phyloP scores from a whole-genome alignment of 371 early-diverging fungal species.

The Nematocida homosporus region DNA sequence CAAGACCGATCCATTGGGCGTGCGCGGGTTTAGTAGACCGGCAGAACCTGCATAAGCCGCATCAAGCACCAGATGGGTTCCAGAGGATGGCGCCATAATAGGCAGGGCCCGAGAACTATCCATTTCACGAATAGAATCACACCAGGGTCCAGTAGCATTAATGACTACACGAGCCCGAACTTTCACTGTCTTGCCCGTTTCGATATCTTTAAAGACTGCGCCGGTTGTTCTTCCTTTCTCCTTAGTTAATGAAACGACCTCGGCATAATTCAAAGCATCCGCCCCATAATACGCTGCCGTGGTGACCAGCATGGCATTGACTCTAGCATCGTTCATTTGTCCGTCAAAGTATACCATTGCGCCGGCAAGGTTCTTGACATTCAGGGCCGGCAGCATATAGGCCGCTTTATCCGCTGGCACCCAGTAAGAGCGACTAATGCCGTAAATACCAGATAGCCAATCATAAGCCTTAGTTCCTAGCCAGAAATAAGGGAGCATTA shows the following conservation, averaged over 20 bases:
- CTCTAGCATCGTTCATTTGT: conserved; percentile 90
- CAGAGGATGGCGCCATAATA: conserved; percentile 87
- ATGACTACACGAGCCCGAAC: conserved; percentile 85
- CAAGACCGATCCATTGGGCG: conserved; percentile 90
- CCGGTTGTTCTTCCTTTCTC: conserved; percentile 73
- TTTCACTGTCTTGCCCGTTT: conserved; percentile 80
- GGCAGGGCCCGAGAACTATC: conserved; percentile 73
- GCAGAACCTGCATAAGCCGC: conserved; percentile 85
- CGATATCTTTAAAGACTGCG: conserved; percentile 75
- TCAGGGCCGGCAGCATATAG: conserved; percentile 87
- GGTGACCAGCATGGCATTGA: conserved; percentile 87
- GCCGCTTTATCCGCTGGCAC: conserved; percentile 77
- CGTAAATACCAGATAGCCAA: conserved; percentile 79
- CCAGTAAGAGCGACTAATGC: conserved; percentile 79
- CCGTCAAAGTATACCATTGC: conserved; percentile 95
- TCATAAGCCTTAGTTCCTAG: conserved; percentile 89
- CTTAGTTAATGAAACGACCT: conserved; percentile 78
- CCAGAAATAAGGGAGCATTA: conserved; percentile 92
- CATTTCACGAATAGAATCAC: conserved; percentile 76
- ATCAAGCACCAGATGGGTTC: conserved; percentile 89
- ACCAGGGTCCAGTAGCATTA: conserved; percentile 79
- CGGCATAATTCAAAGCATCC: conserved; percentile 84
- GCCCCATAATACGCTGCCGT: conserved; percentile 90
- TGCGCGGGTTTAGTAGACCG: conserved; percentile 92
- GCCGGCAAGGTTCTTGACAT: conserved; percentile 79